phyloP scores from a whole-genome alignment of 768 basidiomycete genomes.

The Kwoniella botswanensis region DNA sequence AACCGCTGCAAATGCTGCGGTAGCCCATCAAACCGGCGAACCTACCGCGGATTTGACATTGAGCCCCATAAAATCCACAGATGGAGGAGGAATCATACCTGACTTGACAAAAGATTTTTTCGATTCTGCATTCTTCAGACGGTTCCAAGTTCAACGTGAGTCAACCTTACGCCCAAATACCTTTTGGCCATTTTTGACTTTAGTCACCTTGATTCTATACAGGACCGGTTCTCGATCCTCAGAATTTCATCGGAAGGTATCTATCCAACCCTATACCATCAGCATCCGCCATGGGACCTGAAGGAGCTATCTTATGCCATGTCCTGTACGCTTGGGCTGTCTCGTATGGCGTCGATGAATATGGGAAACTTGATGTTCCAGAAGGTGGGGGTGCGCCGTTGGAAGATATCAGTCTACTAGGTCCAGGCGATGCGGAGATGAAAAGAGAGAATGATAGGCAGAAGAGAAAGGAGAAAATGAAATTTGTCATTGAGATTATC shows the following conservation, averaged over 20 bases:
- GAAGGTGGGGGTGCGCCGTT: constrained; percentile 40
- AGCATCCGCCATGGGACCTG: constrained; percentile 66
- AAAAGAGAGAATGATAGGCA: constrained; percentile 57
- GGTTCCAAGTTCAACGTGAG: constrained; percentile 83
- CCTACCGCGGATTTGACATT: constrained; percentile 12
- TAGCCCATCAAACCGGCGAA: constrained; percentile 13
- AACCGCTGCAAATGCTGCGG: constrained; percentile 30
- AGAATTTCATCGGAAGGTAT: constrained; percentile 76
- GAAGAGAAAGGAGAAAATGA: constrained; percentile 58
- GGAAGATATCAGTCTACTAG: constrained; percentile 24
- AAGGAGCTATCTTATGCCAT: constrained; percentile 77
- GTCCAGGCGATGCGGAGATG: constrained; percentile 59
- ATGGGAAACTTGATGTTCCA: constrained; percentile 65
- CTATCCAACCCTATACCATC: constrained; percentile 58
- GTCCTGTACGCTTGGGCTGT: constrained; percentile 85
- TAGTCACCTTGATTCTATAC: constrained; percentile 4
- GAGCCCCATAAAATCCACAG: constrained; percentile 16
- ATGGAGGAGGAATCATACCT: constrained; percentile 64
- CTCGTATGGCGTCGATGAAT: constrained; percentile 84
- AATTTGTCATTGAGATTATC: constrained; percentile 75
- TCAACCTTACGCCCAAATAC: constrained; percentile 9
- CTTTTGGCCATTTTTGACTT: not conserved
- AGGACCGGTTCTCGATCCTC: constrained; percentile 86
- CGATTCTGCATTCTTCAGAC: constrained; percentile 78
- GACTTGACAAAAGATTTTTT: constrained; percentile 79